Conservation (phyloP, 2,329 filamentous ascomycete genomes). For the Fusarium nodosum region DNA sequence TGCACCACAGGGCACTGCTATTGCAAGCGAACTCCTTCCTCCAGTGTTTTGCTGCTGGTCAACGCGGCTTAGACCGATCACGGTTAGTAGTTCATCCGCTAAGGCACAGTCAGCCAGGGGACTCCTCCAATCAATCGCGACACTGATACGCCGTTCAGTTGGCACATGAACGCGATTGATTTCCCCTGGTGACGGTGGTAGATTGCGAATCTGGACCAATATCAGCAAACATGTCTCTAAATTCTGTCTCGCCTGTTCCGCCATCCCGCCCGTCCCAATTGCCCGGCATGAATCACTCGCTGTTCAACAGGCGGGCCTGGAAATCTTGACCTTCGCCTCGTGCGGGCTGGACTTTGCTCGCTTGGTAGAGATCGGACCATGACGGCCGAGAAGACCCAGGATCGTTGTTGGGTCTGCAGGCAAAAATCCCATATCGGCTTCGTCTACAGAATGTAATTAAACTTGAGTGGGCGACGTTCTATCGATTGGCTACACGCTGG, state of each 20-base stretch:
- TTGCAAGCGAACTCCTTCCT: slow-evolving; percentile 17
- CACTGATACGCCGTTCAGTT: slow-evolving; percentile 14
- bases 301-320: slow-evolving; percentile 9
- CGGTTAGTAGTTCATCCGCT: slow-evolving; percentile 35
- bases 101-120: slow-evolving; percentile 29
- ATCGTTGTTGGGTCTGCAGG: slow-evolving; percentile 11
- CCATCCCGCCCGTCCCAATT: slow-evolving; percentile 23
- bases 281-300: slow-evolving; percentile 3
- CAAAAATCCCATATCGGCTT: slow-evolving; percentile 22
- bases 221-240: slow-evolving; percentile 21
- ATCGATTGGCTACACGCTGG: slow-evolving; percentile 41
- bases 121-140: slow-evolving; percentile 14
- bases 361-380: slow-evolving; percentile 36
- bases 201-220: slow-evolving; percentile 24
- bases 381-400: slow-evolving; percentile 23
- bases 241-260: slow-evolving; percentile 28
- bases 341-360: slow-evolving; percentile 8
- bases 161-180: slow-evolving; percentile 20
- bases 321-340: slow-evolving; percentile 4
- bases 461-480: slow-evolving; percentile 37
- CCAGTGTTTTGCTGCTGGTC: slow-evolving; percentile 13
- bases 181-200: slow-evolving; percentile 12
- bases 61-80: slow-evolving; percentile 33
- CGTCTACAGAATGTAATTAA: slow-evolving; percentile 46
- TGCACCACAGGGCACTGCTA: slow-evolving; percentile 14